Evolutionary conservation across 805 yeast genomes (phyloP), one percentile per base, ranked within the genome.

Genomic region (Cephaloascus fragrans): DNA sequence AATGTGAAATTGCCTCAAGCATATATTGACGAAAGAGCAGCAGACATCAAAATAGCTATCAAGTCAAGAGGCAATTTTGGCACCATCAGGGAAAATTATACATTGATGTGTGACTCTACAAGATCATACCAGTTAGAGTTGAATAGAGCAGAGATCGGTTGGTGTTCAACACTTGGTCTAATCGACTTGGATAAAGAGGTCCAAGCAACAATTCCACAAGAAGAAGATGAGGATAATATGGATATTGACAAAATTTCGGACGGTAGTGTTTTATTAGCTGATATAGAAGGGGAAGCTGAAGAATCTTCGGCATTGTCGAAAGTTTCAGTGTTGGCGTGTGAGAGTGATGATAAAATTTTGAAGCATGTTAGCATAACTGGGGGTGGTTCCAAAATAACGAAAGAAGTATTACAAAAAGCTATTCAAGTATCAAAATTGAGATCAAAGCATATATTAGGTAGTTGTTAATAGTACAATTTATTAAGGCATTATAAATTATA

Each of bases 251-350:
- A 23, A 8, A 23, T 12, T 8, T 8, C 12, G 6, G 28, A 18
- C 37, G 29, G 49, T 45, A 46, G 72, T 1, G 62, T 77, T 0
- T 49, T 85, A 14, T 55, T 87, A 36, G 78, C 84, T 1, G 96
- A 87, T 52, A 50, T 85, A 32, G 94, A 86, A 53, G 94, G 94
- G 12, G 90, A 83, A 43, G 82, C 88, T 4, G 96, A 87, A 56
- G 94, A 86, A 50, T 51, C 64, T 10, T 67, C 78, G 26, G 67
- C 80, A 3, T 59, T 58, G 34, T 75, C 83, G 34, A 69, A 76
- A 16, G 59, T 85, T 14, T 59, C 67, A 18, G 66, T 77, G 1
- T 65, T 78, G 14, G 48, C 55, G 43, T 38, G 43, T 42, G 36
- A 47, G 31, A 39, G 42, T 41, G 41, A 39, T 42, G 52, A 56